A percentile compares a stretch with the other conserved stretches of the same genome.
These are phyloP conservation scores for Sordariomycetes sp. DNA, from an alignment of 2,329 filamentous ascomycete genomes.

Conservation along the genomic window DNA sequence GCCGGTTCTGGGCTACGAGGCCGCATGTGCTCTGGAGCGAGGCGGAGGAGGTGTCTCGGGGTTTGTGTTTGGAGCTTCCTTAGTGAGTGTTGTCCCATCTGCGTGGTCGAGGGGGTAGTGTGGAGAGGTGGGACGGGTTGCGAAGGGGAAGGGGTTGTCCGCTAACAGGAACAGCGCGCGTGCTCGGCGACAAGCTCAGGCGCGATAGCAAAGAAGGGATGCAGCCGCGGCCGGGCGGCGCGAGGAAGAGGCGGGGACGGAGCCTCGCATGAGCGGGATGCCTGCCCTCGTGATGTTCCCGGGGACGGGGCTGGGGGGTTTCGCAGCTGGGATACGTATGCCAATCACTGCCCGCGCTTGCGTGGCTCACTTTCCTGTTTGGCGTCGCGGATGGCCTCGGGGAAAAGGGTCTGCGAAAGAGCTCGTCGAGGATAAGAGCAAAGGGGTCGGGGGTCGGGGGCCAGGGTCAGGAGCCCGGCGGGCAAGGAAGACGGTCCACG, in stretches of 20 bases:
- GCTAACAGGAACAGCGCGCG: constrained; percentile 32
- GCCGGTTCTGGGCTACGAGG: constrained; percentile 77
- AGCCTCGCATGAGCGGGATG: neutral
- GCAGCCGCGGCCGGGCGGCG: constrained; percentile 33
- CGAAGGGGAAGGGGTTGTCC: constrained; percentile 7
- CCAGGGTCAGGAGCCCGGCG: too few species aligned
- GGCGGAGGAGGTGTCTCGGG: constrained; percentile 73
- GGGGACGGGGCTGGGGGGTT: too few species aligned
- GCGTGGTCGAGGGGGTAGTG: neutral
- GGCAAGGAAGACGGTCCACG: too few species aligned
- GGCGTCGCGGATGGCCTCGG: too few species aligned
- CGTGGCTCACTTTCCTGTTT: too few species aligned
- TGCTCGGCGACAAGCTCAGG: constrained; percentile 54
- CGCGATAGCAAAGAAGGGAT: constrained; percentile 47
- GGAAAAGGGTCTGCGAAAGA: too few species aligned
- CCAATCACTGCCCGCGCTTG: too few species aligned
- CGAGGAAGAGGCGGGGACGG: constrained; percentile 36
- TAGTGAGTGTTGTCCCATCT: constrained; percentile 33
- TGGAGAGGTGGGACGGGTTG: neutral
- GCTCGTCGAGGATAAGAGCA: too few species aligned
- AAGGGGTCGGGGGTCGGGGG: too few species aligned
- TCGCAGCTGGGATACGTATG: too few species aligned
- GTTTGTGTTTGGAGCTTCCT: constrained; percentile 80
- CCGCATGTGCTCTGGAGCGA: constrained; percentile 73
- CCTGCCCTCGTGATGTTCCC: neutral